These are phyloP conservation scores for Austroboletus festivus DNA, from an alignment of 768 basidiomycete genomes.

Conservation along the genomic window DNA sequence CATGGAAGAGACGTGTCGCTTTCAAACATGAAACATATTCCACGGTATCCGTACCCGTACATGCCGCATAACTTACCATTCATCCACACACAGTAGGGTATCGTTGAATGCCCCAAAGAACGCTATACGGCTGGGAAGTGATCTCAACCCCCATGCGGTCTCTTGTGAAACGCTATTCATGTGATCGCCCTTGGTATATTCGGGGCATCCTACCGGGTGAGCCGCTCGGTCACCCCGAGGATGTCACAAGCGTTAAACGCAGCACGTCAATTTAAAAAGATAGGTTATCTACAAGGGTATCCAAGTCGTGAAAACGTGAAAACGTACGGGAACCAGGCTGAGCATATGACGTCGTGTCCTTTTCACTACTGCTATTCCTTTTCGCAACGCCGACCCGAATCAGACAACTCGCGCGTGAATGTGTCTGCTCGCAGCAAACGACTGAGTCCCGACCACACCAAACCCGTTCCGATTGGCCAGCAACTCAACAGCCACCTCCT, in stretches of 20 bases:
- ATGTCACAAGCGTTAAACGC: not conserved
- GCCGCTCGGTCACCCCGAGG: not conserved
- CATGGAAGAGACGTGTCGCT: not conserved
- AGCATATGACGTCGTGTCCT: not conserved
- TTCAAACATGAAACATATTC: not conserved
- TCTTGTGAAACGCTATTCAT: too few relatives aligned
- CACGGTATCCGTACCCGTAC: not conserved
- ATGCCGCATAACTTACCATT: too few relatives aligned
- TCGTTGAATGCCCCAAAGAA: too few relatives aligned
- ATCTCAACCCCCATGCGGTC: too few relatives aligned
- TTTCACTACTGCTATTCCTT: not conserved
- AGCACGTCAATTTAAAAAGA: not conserved
- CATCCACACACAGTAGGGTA: too few relatives aligned
- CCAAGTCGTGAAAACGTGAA: not conserved
- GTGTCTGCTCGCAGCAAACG: not conserved
- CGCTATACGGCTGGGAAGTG: too few relatives aligned
- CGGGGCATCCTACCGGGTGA: too few relatives aligned
- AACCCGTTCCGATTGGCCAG: conserved; percentile 4
- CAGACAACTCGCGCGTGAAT: conserved; percentile 1
- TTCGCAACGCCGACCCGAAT: not conserved
- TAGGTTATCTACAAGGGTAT: conserved; percentile 12
- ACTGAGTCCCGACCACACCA: not conserved
- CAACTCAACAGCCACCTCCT: conserved; percentile 56
- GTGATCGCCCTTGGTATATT: too few relatives aligned
- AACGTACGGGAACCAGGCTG: too few relatives aligned